Conservation (phyloP, 1,139 yeast genomes). For the Entelexis paramagnoliae region DNA sequence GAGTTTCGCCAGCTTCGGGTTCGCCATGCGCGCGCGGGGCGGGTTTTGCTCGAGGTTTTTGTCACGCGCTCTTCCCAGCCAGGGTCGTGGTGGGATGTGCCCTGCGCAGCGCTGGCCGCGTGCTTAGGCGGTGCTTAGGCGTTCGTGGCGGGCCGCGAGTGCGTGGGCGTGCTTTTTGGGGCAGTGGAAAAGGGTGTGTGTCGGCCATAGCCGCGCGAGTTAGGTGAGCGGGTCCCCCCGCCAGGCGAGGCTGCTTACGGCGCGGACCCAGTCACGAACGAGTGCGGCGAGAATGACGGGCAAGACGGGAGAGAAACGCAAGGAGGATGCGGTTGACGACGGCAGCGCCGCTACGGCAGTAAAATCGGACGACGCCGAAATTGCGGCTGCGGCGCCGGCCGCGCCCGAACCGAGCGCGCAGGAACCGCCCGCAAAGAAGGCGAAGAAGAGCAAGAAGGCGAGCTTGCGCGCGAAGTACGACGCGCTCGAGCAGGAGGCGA, state of each 20-base stretch:
- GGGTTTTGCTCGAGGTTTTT: background rate
- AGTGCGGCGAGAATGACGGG: background rate
- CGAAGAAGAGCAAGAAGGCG: conserved; percentile 28
- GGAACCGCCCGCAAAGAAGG: conserved; percentile 7
- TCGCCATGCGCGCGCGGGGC: conserved; percentile 15
- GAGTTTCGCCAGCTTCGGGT: conserved; percentile 50
- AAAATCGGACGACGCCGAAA: conserved; percentile 21
- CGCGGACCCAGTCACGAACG: background rate
- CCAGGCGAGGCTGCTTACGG: conserved; percentile 4
- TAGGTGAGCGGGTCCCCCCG: too few relatives aligned
- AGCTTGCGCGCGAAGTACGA: conserved; percentile 26
- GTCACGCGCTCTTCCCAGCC: background rate
- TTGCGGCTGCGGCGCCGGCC: conserved; percentile 1
- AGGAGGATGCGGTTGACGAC: background rate
- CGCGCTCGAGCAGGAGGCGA: conserved; percentile 33
- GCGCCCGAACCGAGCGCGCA: background rate
- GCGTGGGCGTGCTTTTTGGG: background rate
- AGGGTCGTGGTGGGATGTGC: background rate
- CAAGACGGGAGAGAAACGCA: conserved; percentile 1
- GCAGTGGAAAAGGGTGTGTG: conserved; percentile 1
- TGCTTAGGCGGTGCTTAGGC: background rate
- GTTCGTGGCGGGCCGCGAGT: background rate
- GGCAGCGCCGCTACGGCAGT: conserved; percentile 3
- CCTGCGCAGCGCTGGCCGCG: background rate
- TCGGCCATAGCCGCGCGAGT: background rate